These are phyloP conservation scores for Xylaria grammica DNA, from an alignment of 495 filamentous ascomycete species.

Conservation along the genomic window DNA sequence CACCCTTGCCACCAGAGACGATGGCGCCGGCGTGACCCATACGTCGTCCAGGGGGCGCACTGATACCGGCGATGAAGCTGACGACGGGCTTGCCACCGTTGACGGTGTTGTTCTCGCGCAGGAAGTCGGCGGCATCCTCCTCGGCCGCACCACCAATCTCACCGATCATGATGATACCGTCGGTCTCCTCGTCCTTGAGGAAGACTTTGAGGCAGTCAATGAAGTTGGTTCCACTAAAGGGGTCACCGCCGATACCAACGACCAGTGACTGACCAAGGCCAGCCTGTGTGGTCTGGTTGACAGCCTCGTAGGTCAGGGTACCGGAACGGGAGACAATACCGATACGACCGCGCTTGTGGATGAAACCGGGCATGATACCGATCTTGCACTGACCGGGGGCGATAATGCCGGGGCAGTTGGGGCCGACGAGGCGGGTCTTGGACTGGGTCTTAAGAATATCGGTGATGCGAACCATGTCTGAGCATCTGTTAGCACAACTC, in stretches of 20 bases:
- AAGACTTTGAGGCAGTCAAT: slow-evolving; percentile 99
- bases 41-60: slow-evolving; percentile 89
- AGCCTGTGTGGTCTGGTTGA: slow-evolving; percentile 98
- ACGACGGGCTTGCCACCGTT: slow-evolving; percentile 90
- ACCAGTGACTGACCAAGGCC: slow-evolving; percentile 97
- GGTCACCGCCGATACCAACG: slow-evolving; percentile 97
- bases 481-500: slow-evolving; percentile 23
- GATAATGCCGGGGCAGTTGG: slow-evolving; percentile 99
- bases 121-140: slow-evolving; percentile 96
- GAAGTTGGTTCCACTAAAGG: slow-evolving; percentile 99
- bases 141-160: slow-evolving; percentile 98
- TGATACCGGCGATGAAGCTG: slow-evolving; percentile 98
- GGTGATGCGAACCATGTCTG: slow-evolving; percentile 99
- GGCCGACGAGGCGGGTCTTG: slow-evolving; percentile 94
- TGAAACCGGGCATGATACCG: slow-evolving; percentile 99
- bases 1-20: slow-evolving; percentile 95
- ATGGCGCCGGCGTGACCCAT: slow-evolving; percentile 99
- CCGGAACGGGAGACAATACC: slow-evolving; percentile 98
- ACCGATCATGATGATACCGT: slow-evolving; percentile 99
- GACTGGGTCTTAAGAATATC: slow-evolving; percentile 96
- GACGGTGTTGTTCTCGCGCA: slow-evolving; percentile 84
- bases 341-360: slow-evolving; percentile 98
- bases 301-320: slow-evolving; percentile 98
- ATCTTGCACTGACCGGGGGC: slow-evolving; percentile 99
- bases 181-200: slow-evolving; percentile 93